A percentile compares a stretch with the other conserved stretches of the same genome.
Conservation (phyloP, 495 filamentous ascomycete species). For the Penicillium pulvis region DNA sequence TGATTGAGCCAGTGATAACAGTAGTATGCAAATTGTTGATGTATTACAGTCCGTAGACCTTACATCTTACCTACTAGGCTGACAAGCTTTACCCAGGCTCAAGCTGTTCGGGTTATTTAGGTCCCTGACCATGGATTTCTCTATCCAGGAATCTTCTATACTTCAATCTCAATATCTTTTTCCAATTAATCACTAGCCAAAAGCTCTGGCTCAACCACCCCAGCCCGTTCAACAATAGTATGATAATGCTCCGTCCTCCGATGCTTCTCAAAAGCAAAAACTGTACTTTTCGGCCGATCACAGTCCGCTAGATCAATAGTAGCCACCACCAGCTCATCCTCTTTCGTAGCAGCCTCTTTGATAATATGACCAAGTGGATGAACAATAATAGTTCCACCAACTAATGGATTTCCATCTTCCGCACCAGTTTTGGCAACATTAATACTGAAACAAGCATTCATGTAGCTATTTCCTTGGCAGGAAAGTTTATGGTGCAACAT, state of each 20-base stretch:
- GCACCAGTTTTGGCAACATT: slow-evolving; percentile 44
- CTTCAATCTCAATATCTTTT: neutral
- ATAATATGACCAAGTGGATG: slow-evolving; percentile 50
- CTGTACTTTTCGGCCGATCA: slow-evolving; percentile 43
- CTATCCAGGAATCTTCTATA: too few relatives aligned
- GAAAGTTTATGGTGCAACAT: slow-evolving; percentile 49
- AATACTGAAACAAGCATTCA: slow-evolving; percentile 51
- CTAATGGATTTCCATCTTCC: slow-evolving; percentile 49
- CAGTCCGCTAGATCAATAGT: slow-evolving; percentile 49
- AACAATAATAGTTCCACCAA: slow-evolving; percentile 52
- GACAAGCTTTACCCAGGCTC: too few relatives aligned
- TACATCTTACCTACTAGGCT: too few relatives aligned
- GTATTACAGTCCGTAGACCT: too few relatives aligned
- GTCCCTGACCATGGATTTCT: too few relatives aligned
- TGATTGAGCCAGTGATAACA: too few relatives aligned
- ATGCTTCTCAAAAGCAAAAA: slow-evolving; percentile 51
- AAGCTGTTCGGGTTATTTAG: too few relatives aligned
- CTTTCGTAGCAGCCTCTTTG: slow-evolving; percentile 43
- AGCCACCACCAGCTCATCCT: slow-evolving; percentile 49
- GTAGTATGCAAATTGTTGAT: too few relatives aligned
- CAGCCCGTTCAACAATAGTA: slow-evolving; percentile 40
- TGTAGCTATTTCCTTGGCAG: slow-evolving; percentile 49
- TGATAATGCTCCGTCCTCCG: slow-evolving; percentile 48
- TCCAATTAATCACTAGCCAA: neutral
- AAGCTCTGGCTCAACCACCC: slow-evolving; percentile 46